These are phyloP conservation scores for Pleurotus tuber-regium DNA, from an alignment of 768 basidiomycete genomes.

Conservation along the genomic window DNA sequence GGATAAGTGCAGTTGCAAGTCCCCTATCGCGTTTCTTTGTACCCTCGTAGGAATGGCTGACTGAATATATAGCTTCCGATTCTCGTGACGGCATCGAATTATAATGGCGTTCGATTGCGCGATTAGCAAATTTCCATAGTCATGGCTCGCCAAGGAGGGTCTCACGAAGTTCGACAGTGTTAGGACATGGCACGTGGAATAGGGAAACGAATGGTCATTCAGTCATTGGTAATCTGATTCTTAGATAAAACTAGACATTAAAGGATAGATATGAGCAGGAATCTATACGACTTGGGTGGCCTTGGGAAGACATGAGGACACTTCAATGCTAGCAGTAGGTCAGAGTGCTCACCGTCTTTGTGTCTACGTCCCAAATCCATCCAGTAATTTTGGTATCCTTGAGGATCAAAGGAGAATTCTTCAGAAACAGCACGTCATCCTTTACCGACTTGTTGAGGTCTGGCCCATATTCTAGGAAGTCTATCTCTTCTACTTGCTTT, in stretches of 20 bases:
- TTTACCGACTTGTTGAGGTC: constrained; percentile 32
- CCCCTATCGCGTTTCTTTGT: too few relatives aligned
- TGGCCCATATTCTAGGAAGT: constrained; percentile 8
- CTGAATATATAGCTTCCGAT: too few relatives aligned
- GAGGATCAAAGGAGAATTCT: constrained; percentile 53
- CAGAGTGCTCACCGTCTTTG: not conserved
- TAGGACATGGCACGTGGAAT: too few relatives aligned
- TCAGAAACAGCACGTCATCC: constrained; percentile 56
- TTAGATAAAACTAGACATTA: not conserved
- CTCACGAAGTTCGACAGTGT: too few relatives aligned
- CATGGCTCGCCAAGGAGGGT: too few relatives aligned
- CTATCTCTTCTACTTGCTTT: constrained; percentile 19
- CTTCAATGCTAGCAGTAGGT: not conserved
- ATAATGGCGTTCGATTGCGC: too few relatives aligned
- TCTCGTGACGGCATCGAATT: too few relatives aligned
- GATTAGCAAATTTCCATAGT: too few relatives aligned
- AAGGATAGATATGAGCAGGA: not conserved
- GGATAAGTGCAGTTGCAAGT: too few relatives aligned
- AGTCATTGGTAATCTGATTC: not conserved
- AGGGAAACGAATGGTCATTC: too few relatives aligned
- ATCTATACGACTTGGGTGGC: constrained; percentile 5
- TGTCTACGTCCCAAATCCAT: constrained; percentile 60
- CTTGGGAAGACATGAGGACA: not conserved
- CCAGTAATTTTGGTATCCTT: constrained; percentile 55
- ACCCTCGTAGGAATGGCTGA: too few relatives aligned